Evolutionary conservation across 768 basidiomycete genomes (phyloP).

Genomic region (Phaeotremella fagi): DNA sequence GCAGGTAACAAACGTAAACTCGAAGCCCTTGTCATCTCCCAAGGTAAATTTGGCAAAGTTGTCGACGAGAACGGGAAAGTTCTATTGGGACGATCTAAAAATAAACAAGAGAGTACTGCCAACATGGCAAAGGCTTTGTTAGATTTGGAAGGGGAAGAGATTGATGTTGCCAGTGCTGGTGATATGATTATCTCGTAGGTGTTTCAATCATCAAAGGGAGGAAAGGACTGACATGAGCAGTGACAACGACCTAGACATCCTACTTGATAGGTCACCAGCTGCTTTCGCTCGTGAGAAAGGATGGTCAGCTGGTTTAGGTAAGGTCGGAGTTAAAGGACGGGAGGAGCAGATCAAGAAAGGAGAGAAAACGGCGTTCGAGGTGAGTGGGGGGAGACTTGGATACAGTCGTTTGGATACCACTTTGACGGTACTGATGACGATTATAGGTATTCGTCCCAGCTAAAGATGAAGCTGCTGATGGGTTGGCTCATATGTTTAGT

Average conservation of each 20-base stretch:
- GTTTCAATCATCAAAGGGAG: background rate
- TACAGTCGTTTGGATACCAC: no score
- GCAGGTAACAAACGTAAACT: conserved; percentile 62
- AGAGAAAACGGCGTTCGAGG: conserved; percentile 44
- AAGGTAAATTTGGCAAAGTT: conserved; percentile 82
- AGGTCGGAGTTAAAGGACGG: conserved; percentile 17
- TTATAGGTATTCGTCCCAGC: conserved; percentile 36
- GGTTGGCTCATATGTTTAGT: conserved; percentile 40
- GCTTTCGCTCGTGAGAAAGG: conserved; percentile 45
- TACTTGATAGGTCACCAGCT: conserved; percentile 63
- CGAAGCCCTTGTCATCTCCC: conserved; percentile 91
- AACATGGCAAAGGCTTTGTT: conserved; percentile 56
- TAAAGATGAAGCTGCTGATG: conserved; percentile 41
- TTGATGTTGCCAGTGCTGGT: conserved; percentile 74
- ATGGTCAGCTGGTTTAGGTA: conserved; percentile 43
- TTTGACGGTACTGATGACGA: no score
- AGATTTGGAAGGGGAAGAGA: conserved; percentile 78
- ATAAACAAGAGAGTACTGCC: conserved; percentile 4
- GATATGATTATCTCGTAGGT: conserved; percentile 59
- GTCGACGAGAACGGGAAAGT: conserved; percentile 52
- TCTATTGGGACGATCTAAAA: conserved; percentile 36
- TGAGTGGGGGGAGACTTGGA: conserved; percentile 12
- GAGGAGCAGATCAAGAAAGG: conserved; percentile 37
- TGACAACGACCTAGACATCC: conserved; percentile 70
- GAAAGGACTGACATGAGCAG: conserved; percentile 44